A percentile compares a stretch with the other conserved stretches of the same genome.
Conservation (phyloP, 257 asterid species). For the Lycium barbarum region DNA sequence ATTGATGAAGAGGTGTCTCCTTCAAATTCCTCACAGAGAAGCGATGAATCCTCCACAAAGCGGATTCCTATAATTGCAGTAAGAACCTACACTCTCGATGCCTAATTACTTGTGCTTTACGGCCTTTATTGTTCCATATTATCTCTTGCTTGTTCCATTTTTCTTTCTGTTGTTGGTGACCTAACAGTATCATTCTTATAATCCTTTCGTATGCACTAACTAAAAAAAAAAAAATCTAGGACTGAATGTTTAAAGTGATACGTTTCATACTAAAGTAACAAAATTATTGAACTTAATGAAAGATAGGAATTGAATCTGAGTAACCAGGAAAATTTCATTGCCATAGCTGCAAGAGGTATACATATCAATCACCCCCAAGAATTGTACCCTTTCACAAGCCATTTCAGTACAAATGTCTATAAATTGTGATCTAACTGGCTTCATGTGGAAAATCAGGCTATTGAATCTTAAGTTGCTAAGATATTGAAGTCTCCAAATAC, state of each 20-base stretch:
- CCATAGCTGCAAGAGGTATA: not conserved
- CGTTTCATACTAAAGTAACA: not conserved
- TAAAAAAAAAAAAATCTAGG: not conserved
- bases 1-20: constrained; percentile 50
- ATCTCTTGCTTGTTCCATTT: not conserved
- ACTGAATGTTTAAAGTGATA: not conserved
- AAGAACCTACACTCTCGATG: constrained; percentile 33
- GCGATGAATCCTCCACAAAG: constrained; percentile 44
- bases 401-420: not conserved
- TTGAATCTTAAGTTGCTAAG: constrained; percentile 15
- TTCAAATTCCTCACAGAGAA: constrained; percentile 41
- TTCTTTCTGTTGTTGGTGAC: not conserved
- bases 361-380: too few relatives aligned
- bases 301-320: not conserved
- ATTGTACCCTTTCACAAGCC: not conserved
- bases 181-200: not conserved
- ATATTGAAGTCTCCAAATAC: not conserved
- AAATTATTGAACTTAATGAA: not conserved
- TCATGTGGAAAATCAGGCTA: not conserved
- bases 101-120: constrained; percentile 1
- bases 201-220: not conserved
- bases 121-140: not conserved
- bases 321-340: not conserved
- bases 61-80: constrained; percentile 81
- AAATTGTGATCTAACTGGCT: not conserved